These are phyloP conservation scores for Amaranthus cruentus DNA, from an alignment of 148 eudicot genomes.

Conservation along the genomic window DNA sequence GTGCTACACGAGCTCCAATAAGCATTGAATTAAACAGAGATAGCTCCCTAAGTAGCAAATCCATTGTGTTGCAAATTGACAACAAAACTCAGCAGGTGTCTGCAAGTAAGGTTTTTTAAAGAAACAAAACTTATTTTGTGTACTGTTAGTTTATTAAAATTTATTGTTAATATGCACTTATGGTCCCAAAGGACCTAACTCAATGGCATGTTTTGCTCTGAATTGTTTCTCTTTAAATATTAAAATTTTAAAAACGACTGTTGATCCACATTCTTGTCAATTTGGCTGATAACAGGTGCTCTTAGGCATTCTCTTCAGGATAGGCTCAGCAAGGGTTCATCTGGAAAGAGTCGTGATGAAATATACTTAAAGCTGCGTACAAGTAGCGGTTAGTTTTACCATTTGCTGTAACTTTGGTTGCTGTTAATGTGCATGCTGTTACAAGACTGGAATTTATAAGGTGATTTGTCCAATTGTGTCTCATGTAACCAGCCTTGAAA, in stretches of 20 bases:
- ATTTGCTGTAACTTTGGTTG: not conserved
- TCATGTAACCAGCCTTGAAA: not conserved
- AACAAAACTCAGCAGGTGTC: constrained; percentile 84
- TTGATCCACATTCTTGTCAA: constrained; percentile 6
- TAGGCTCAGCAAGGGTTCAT: constrained; percentile 70
- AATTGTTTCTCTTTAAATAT: not conserved
- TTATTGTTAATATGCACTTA: not conserved
- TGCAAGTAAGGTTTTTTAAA: constrained; percentile 68
- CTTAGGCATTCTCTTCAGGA: constrained; percentile 96
- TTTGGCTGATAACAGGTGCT: constrained; percentile 57
- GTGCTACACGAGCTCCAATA: constrained; percentile 96
- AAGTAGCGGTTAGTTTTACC: constrained; percentile 54
- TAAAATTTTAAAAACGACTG: not conserved
- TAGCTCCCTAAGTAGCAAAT: constrained; percentile 72
- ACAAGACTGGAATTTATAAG: not conserved
- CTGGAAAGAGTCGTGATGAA: constrained; percentile 79
- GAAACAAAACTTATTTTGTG: not conserved
- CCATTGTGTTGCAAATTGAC: constrained; percentile 84
- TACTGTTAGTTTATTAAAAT: not conserved
- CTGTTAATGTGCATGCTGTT: not conserved
- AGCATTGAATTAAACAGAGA: constrained; percentile 79
- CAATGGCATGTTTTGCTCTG: not conserved
- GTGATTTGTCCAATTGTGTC: not conserved
- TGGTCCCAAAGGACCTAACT: not conserved
- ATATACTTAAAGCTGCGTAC: constrained; percentile 87